Evolutionary conservation across 139 green algal genomes (phyloP).

Genomic region (Astrephomene gubernaculifera): DNA sequence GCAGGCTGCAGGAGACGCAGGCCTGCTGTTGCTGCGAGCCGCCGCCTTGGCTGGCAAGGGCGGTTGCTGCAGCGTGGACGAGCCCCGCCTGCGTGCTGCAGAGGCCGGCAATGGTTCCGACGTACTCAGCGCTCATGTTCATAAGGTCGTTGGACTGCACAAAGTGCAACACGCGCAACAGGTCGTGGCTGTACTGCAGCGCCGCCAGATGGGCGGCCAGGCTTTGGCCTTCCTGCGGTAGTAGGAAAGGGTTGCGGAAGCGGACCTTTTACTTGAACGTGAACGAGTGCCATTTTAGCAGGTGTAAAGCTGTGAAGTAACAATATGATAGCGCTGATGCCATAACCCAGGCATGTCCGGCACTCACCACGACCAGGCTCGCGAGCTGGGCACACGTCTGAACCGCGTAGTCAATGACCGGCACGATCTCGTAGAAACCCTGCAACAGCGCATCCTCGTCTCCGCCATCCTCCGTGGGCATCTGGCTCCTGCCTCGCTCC

Average conservation of each 20-base stretch:
- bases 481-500: no score
- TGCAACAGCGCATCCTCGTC: neutral
- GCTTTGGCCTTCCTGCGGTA: neutral
- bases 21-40: neutral
- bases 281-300: no score
- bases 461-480: neutral
- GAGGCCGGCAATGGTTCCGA: neutral
- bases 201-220: neutral
- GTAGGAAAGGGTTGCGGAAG: no score
- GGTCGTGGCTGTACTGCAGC: constrained; percentile 25
- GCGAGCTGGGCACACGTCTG: neutral
- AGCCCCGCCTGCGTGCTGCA: neutral
- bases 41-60: neutral
- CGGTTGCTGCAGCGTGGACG: neutral
- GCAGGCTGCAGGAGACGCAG: neutral
- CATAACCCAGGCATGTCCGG: no score
- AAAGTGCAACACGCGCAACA: constrained; percentile 27
- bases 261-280: no score
- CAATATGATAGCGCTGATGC: no score
- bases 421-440: constrained; percentile 9
- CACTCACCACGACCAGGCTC: neutral
- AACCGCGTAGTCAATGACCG: neutral
- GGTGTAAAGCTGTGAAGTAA: no score
- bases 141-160: constrained; percentile 4
- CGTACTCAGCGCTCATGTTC: neutral